A percentile compares a stretch with the other conserved stretches of the same genome.
Evolutionary conservation across 2,329 filamentous ascomycete species (phyloP).

Genomic region (Incumbomyces delicatus): DNA sequence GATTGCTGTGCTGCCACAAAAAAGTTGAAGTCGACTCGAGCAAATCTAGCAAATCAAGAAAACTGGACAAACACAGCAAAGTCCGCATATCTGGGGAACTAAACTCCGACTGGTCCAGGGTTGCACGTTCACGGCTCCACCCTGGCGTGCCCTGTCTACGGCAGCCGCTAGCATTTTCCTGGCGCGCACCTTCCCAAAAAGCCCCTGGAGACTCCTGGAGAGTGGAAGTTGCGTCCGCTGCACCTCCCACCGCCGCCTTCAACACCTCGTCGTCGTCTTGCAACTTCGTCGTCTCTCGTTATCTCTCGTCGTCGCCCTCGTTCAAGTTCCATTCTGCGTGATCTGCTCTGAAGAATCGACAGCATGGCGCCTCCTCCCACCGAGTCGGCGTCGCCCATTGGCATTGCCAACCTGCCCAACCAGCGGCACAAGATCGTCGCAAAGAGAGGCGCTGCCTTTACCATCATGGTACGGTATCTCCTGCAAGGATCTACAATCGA

Average conservation of each 20-base stretch:
- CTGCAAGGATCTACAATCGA: background rate
- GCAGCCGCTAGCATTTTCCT: constrained; percentile 6
- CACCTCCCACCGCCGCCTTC: too few species aligned
- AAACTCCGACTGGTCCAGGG: background rate
- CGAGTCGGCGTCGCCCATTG: constrained; percentile 58
- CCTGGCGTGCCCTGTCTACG: background rate
- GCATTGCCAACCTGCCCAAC: constrained; percentile 65
- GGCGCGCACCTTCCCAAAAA: background rate
- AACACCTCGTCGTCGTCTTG: too few species aligned
- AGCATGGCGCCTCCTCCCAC: constrained; percentile 40
- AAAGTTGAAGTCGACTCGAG: constrained; percentile 4
- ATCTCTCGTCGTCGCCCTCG: too few species aligned
- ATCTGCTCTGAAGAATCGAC: background rate
- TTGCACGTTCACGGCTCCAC: background rate
- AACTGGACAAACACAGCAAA: background rate
- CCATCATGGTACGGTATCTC: constrained; percentile 71
- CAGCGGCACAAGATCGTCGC: constrained; percentile 65
- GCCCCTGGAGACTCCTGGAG: background rate
- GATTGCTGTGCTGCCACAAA: too few species aligned
- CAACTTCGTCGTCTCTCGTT: too few species aligned
- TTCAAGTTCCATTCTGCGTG: background rate
- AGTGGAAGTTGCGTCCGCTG: too few species aligned
- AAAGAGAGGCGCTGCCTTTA: constrained; percentile 91
- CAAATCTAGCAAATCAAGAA: too few species aligned
- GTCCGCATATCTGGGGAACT: background rate